Evolutionary conservation across 106 monocot species (phyloP), one percentile per base, ranked within the genome.

Genomic region (Acanthochlamys bracteata): DNA sequence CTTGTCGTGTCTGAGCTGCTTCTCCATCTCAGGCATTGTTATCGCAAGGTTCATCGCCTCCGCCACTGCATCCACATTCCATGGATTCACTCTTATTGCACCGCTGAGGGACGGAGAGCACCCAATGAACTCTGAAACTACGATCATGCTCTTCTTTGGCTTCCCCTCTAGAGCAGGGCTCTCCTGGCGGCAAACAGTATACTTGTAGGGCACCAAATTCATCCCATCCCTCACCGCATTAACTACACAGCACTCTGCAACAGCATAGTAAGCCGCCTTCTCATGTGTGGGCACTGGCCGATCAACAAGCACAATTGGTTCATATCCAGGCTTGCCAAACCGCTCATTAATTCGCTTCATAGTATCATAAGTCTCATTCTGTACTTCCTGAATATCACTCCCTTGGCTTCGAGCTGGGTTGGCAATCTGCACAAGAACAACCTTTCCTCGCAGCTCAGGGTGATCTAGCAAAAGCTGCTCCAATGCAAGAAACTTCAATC

Each of bases 401-500:
- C 94, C 94, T 19, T 79, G 70, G 69, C 89, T 90, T 64, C 94
- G 75, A 0, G 89, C 89, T 4, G 94, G 94, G 47, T 95, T 95
- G 0, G 80, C 75, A 55, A 90, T 90, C 82, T 95, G 95, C 25
- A 95, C 84, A 39, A 95, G 72, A 11, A 94, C 84, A 0, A 43
- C 84, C n/a, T 45, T 55, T 8, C 84, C 89, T n/a, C 77, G 60
- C 25, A 86, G 72, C 39, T 73, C 76, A 0, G 71, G 77, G 12
- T 78, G 78, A 27, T 86, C 82, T 45, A 84, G 84, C 40, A 94
- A 43, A 8, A 94, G 63, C 74, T 78, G 83, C 62, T 86, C 94
- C 81, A 94, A 78, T 7, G 89, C 89, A 45, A 94, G 66, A 22
- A 94, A 86, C 75, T 94, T 94, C 55, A 94, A 73, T n/a, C 89